A percentile compares a stretch with the other conserved stretches of the same genome.
phyloP scores from a whole-genome alignment of 129 eudicot genomes.

The Erigeron canadensis region DNA sequence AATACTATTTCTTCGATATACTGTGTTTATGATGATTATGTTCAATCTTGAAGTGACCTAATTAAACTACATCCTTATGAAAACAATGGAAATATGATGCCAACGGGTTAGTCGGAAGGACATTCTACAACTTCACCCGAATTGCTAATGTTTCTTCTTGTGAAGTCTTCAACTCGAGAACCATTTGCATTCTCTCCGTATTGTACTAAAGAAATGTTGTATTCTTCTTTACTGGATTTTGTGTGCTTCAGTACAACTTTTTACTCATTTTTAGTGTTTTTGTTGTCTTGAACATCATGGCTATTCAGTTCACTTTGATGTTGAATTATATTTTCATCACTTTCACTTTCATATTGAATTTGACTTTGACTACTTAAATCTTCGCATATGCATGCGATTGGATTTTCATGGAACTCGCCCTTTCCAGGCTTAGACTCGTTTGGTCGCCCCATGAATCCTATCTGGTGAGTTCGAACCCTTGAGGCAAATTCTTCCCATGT shows the following conservation, averaged over 20 bases:
- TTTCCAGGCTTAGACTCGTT: conserved; percentile 54
- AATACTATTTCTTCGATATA: background rate
- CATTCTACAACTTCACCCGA: conserved; percentile 26
- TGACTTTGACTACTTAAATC: conserved; percentile 16
- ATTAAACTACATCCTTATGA: background rate
- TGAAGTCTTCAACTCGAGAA: conserved; percentile 14
- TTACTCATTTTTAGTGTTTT: conserved; percentile 1
- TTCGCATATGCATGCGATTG: conserved; percentile 60
- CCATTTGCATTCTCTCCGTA: conserved; percentile 17
- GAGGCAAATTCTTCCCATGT: conserved; percentile 66
- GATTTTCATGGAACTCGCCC: conserved; percentile 68
- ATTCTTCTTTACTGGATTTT: conserved; percentile 29
- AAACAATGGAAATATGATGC: background rate
- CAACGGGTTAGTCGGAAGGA: conserved; percentile 24
- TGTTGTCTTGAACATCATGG: conserved; percentile 6
- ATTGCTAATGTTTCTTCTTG: conserved; percentile 3
- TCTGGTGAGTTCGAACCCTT: conserved; percentile 46
- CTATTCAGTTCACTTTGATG: background rate
- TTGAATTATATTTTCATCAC: conserved; percentile 13
- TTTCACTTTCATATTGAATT: conserved; percentile 11
- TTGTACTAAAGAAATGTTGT: conserved; percentile 20
- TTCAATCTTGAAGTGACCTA: conserved; percentile 5
- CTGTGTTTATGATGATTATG: background rate
- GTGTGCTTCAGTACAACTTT: conserved; percentile 21
- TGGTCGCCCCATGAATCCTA: conserved; percentile 73